Evolutionary conservation across 169 alveolate species (phyloP).

Genomic region (Cardiosporidium cionae): DNA sequence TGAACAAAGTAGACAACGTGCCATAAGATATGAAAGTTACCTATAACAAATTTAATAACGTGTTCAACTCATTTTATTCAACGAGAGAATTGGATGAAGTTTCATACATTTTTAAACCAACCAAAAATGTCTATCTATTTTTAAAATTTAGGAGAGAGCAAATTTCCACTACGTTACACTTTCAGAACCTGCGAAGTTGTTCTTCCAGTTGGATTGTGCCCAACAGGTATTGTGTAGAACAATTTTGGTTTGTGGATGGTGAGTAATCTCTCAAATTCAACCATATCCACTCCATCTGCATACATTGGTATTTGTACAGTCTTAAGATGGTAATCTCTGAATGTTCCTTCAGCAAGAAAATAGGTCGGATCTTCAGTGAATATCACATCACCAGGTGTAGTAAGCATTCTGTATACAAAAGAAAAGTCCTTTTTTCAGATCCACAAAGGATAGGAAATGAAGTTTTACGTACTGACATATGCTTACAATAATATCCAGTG

Average conservation of each 20-base stretch:
- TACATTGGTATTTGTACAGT: conserved; percentile 4
- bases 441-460: too few relatives aligned
- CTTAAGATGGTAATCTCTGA: background rate
- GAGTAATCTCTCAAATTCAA: conserved; percentile 3
- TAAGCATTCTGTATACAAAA: background rate
- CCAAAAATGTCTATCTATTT: too few relatives aligned
- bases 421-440: too few relatives aligned
- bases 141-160: too few relatives aligned
- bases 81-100: too few relatives aligned
- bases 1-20: too few relatives aligned
- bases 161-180: too few relatives aligned
- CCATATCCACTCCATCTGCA: conserved; percentile 5
- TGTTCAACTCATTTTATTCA: too few relatives aligned
- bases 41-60: too few relatives aligned
- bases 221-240: conserved; percentile 18
- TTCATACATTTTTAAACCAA: too few relatives aligned
- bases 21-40: too few relatives aligned
- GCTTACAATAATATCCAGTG: background rate
- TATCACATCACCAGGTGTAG: conserved; percentile 4
- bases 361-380: conserved; percentile 11
- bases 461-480: too few relatives aligned
- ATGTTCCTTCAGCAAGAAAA: conserved; percentile 12
- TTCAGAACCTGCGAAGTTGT: conserved; percentile 4
- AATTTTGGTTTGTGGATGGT: conserved; percentile 3
- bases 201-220: conserved; percentile 20